Conservation (phyloP, 2,329 filamentous ascomycete species). For the Cephalotrichum gorgonifer region DNA sequence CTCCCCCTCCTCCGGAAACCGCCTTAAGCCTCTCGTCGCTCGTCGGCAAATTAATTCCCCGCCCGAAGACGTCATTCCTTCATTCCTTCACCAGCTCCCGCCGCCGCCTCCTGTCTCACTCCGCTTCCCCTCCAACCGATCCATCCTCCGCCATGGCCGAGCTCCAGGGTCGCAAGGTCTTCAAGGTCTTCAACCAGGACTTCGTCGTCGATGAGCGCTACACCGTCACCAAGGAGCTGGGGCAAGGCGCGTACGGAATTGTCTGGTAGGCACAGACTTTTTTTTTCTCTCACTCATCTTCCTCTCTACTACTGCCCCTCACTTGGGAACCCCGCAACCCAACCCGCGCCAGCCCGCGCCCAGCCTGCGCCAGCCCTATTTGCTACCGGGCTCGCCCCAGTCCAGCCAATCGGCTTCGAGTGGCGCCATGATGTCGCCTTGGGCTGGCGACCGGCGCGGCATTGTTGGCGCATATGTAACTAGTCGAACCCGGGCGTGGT, state of each 20-base stretch:
- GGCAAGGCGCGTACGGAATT: conserved; percentile 96
- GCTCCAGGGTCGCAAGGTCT: conserved; percentile 64
- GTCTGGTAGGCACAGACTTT: conserved; percentile 60
- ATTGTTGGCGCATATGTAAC: neutral
- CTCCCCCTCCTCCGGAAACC: neutral
- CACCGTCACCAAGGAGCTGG: conserved; percentile 96
- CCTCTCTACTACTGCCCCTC: neutral
- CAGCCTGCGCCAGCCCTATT: neutral
- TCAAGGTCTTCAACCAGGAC: conserved; percentile 99
- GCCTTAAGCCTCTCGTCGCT: neutral
- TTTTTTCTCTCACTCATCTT: neutral
- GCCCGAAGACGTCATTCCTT: neutral
- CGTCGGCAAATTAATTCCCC: neutral
- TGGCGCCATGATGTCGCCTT: neutral
- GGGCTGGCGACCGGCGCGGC: neutral
- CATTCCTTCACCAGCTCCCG: neutral
- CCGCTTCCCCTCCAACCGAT: neutral
- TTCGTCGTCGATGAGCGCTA: conserved; percentile 98
- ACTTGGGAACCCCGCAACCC: neutral
- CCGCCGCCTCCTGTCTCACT: neutral
- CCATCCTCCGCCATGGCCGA: conserved; percentile 23
- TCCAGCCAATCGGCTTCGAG: neutral
- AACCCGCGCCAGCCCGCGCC: neutral
- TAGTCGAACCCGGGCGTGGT: neutral
- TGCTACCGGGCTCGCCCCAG: no score